Conservation (phyloP, 805 yeast genomes). For the Kodamaea sagamina region DNA sequence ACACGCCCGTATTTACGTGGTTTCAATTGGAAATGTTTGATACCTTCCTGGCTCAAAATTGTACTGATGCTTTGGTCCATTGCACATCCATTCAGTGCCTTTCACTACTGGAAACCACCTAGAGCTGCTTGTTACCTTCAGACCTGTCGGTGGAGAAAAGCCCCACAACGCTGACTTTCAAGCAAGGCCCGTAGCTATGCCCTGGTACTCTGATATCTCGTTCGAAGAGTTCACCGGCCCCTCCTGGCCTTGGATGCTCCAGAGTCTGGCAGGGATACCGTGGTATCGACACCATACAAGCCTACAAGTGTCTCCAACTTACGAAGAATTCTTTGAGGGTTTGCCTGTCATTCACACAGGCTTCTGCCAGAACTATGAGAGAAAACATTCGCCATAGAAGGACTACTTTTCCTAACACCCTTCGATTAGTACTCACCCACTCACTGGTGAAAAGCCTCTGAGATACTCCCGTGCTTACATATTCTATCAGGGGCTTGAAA, state of each 20-base stretch:
- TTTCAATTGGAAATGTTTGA: no score
- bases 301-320: constrained; percentile 26
- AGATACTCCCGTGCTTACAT: constrained; percentile 25
- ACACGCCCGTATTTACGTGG: constrained; percentile 53
- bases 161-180: constrained; percentile 21
- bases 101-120: constrained; percentile 24
- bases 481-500: constrained; percentile 27
- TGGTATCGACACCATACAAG: constrained; percentile 28
- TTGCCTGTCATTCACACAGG: constrained; percentile 27
- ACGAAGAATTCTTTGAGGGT: constrained; percentile 24
- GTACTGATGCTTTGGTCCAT: constrained; percentile 27
- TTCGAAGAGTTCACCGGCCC: constrained; percentile 29
- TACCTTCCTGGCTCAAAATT: no score
- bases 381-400: constrained; percentile 19
- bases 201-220: constrained; percentile 30
- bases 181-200: constrained; percentile 13
- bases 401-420: constrained; percentile 29
- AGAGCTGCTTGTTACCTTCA: constrained; percentile 25
- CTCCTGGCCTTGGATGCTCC: constrained; percentile 29
- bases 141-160: constrained; percentile 23
- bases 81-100: constrained; percentile 28
- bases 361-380: constrained; percentile 23
- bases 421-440: constrained; percentile 31
- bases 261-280: constrained; percentile 30
- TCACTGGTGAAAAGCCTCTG: constrained; percentile 27